A percentile compares a stretch with the other conserved stretches of the same genome.
phyloP scores from a whole-genome alignment of 2,329 filamentous ascomycete species.

The Cercospora sp. region DNA sequence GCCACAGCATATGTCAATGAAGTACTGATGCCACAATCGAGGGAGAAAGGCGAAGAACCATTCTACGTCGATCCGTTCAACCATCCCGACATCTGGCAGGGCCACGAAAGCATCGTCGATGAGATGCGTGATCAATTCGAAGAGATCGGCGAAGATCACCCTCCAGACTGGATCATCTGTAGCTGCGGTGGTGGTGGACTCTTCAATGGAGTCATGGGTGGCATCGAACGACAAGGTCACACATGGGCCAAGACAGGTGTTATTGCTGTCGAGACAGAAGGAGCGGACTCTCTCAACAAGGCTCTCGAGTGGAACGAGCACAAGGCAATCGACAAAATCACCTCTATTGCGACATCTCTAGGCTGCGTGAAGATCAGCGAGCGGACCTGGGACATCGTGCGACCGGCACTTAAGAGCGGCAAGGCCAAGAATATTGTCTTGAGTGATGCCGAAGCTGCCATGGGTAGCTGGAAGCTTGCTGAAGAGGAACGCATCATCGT shows the following conservation, averaged over 20 bases:
- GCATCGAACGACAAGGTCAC: conserved; percentile 57
- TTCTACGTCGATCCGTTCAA: conserved; percentile 73
- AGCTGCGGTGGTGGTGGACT: conserved; percentile 79
- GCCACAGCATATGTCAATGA: conserved; percentile 67
- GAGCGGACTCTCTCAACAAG: conserved; percentile 68
- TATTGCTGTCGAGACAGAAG: conserved; percentile 72
- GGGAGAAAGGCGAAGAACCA: conserved; percentile 47
- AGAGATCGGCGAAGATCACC: conserved; percentile 43
- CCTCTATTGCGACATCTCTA: conserved; percentile 71
- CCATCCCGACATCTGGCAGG: conserved; percentile 66
- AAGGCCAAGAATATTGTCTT: conserved; percentile 64
- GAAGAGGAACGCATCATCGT: conserved; percentile 81
- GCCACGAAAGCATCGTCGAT: conserved; percentile 60
- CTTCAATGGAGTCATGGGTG: conserved; percentile 72
- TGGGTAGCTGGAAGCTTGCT: conserved; percentile 73
- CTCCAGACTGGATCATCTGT: conserved; percentile 74
- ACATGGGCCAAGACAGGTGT: conserved; percentile 49
- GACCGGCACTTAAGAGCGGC: conserved; percentile 39
- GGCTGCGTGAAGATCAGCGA: conserved; percentile 69
- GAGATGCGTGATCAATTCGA: conserved; percentile 48
- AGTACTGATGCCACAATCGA: conserved; percentile 51
- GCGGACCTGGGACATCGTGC: conserved; percentile 66
- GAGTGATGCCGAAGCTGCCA: conserved; percentile 74
- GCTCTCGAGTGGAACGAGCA: conserved; percentile 56
- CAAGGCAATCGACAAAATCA: conserved; percentile 67